These are phyloP conservation scores for Saturnispora bothae DNA, from an alignment of 805 yeast genomes.

Conservation along the genomic window DNA sequence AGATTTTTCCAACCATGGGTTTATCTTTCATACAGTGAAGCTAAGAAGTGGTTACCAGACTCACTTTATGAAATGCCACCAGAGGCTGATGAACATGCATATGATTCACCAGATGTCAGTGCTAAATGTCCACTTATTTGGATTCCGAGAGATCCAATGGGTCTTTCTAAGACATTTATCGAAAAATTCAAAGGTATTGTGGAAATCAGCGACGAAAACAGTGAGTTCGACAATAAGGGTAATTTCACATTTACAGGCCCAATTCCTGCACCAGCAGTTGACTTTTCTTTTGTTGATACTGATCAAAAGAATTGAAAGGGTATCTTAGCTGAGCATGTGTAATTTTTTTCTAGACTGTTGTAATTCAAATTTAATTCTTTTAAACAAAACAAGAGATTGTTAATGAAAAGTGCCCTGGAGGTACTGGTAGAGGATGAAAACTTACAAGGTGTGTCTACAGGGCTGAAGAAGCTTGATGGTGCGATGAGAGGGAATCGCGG, in stretches of 20 bases:
- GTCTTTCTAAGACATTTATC: conserved; percentile 57
- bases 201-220: conserved; percentile 56
- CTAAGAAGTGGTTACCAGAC: conserved; percentile 45
- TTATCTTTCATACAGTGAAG: conserved; percentile 39
- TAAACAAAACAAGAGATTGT: too few species aligned
- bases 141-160: conserved; percentile 88
- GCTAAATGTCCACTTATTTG: conserved; percentile 69
- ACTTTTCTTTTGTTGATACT: neutral
- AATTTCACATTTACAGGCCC: conserved; percentile 37
- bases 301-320: neutral
- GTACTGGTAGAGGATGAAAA: neutral
- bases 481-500: conserved; percentile 17
- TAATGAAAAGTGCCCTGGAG: neutral
- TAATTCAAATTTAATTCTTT: too few species aligned
- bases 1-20: conserved; percentile 48
- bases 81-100: conserved; percentile 50
- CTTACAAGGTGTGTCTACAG: conserved; percentile 12
- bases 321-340: neutral
- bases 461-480: conserved; percentile 15
- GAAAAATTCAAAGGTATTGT: conserved; percentile 45
- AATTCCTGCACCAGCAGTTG: conserved; percentile 31
- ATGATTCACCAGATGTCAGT: conserved; percentile 63
- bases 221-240: conserved; percentile 45
- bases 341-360: too few species aligned
- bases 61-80: conserved; percentile 41